Evolutionary conservation across 495 filamentous ascomycete species (phyloP).

Genomic region (Aspergillus leporis): DNA sequence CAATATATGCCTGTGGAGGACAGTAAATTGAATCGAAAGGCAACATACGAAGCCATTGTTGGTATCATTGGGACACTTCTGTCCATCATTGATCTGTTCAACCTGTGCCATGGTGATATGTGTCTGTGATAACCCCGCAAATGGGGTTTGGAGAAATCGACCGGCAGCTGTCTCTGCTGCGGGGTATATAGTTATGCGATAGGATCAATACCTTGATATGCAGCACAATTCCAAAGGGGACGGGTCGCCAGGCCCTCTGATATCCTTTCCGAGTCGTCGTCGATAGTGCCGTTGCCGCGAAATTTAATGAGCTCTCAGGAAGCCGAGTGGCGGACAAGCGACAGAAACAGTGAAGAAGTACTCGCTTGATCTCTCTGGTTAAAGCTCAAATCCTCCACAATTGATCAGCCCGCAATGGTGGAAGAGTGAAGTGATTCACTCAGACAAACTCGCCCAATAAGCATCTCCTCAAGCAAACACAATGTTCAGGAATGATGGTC

Average conservation of each 20-base stretch:
- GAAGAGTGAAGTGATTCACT: conserved; percentile 13
- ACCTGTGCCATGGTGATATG: conserved; percentile 6
- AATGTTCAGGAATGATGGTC: not conserved
- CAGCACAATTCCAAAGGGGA: not conserved
- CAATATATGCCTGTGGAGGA: not conserved
- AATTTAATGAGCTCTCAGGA: not conserved
- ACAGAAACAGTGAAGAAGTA: not conserved
- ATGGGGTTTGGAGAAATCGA: not conserved
- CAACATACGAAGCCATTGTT: conserved; percentile 7
- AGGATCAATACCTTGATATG: not conserved
- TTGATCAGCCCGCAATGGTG: conserved; percentile 1
- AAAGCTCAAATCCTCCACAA: not conserved
- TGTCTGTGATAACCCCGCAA: not conserved
- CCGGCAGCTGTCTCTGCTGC: not conserved
- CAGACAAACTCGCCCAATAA: conserved; percentile 1
- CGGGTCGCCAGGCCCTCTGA: not conserved
- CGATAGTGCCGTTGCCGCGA: too few species aligned
- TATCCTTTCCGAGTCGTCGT: not conserved
- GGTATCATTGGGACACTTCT: not conserved
- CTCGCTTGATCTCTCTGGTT: not conserved
- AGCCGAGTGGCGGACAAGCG: not conserved
- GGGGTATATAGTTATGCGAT: not conserved
- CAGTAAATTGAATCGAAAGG: not conserved
- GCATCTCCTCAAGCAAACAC: conserved; percentile 6
- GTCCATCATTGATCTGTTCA: not conserved